A percentile compares a stretch with the other conserved stretches of the same genome.
Conservation (phyloP, 2,329 filamentous ascomycete genomes). For the Fusarium tricinctum region DNA sequence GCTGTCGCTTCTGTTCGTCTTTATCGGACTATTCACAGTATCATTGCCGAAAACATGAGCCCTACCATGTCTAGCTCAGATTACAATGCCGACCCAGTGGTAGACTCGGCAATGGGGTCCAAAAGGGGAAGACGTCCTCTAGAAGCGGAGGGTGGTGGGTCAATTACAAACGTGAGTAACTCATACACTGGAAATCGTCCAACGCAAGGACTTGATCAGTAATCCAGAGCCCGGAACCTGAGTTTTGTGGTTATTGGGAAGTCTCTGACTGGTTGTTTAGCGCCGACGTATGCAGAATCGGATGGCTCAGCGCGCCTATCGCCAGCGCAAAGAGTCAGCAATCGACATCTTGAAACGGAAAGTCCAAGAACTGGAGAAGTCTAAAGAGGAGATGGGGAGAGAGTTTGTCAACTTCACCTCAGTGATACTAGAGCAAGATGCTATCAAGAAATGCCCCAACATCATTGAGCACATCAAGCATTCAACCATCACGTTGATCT, state of each 20-base stretch:
- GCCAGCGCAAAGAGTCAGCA: slow-evolving; percentile 19
- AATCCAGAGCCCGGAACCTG: rapidly evolving
- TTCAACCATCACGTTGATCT: slow-evolving; percentile 5
- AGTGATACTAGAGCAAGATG: slow-evolving; percentile 5
- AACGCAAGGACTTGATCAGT: not conserved
- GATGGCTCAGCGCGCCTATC: slow-evolving; percentile 25
- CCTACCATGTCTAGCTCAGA: not conserved
- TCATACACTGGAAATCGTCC: not conserved
- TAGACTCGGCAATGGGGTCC: not conserved
- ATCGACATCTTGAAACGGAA: slow-evolving; percentile 19
- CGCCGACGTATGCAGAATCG: slow-evolving; percentile 20
- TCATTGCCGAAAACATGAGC: not conserved
- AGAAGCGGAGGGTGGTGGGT: not conserved
- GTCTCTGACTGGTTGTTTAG: not conserved
- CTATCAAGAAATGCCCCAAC: not conserved
- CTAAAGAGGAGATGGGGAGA: not conserved
- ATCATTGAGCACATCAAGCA: slow-evolving; percentile 20
- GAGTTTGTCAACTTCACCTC: slow-evolving; percentile 16
- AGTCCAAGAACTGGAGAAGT: slow-evolving; percentile 4
- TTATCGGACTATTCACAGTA: no score
- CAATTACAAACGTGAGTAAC: slow-evolving; percentile 9
- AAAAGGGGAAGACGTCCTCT: slow-evolving; percentile 12
- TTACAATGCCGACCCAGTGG: not conserved
- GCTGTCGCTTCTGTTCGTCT: no score
- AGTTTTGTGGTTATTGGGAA: rapidly evolving